Conservation (phyloP, 331 rosid species). For the Malus hybrid region DNA sequence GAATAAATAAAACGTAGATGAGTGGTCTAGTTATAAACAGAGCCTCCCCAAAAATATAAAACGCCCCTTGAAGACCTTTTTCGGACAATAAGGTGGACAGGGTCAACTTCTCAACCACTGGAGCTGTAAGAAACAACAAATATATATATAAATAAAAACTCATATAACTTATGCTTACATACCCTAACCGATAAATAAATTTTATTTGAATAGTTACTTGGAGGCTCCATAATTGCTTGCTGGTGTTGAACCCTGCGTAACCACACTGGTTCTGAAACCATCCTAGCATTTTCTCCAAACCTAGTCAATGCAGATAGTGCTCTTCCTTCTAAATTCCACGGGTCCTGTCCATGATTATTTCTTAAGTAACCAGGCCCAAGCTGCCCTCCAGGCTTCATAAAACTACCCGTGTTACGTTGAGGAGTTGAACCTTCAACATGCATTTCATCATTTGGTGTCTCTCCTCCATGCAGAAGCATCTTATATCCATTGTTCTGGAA, state of each 20-base stretch:
- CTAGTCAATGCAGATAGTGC: conserved; percentile 77
- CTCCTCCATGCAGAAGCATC: conserved; percentile 84
- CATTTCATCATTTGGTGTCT: conserved; percentile 45
- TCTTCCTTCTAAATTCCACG: conserved; percentile 72
- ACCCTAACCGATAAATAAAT: background rate
- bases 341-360: conserved; percentile 32
- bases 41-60: conserved; percentile 60
- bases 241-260: conserved; percentile 50
- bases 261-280: conserved; percentile 45
- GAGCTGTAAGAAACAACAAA: conserved; percentile 36
- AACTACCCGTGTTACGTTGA: conserved; percentile 22
- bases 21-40: conserved; percentile 76
- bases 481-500: conserved; percentile 80
- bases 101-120: conserved; percentile 45
- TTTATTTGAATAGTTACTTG: conserved; percentile 31
- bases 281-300: conserved; percentile 78
- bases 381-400: conserved; percentile 24
- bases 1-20: conserved; percentile 69
- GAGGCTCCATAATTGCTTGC: conserved; percentile 46
- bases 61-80: conserved; percentile 62
- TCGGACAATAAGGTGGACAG: conserved; percentile 50
- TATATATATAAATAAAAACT: conserved; percentile 2
- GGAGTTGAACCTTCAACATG: conserved; percentile 26
- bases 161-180: background rate
- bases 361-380: conserved; percentile 30